Evolutionary conservation across 345 rosid species (phyloP).

Genomic region (Theobroma cacao): DNA sequence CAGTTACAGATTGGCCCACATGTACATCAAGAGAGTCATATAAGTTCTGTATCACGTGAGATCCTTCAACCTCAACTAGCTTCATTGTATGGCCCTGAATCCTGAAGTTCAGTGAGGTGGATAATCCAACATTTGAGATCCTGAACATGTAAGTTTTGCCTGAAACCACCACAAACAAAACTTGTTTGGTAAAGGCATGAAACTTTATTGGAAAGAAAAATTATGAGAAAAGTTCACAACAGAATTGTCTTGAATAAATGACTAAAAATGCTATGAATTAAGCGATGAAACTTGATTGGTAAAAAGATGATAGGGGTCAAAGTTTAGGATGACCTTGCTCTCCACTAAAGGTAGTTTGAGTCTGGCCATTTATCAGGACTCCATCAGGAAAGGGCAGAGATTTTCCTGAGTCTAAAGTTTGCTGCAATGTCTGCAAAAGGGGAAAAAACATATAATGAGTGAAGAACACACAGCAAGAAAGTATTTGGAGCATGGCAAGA

Average conservation of each 20-base stretch:
- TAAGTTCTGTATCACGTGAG: conserved; percentile 64
- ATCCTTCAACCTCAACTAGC: conserved; percentile 91
- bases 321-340: conserved; percentile 48
- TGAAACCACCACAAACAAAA: conserved; percentile 25
- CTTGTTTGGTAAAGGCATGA: neutral
- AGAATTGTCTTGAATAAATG: neutral
- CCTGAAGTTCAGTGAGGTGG: conserved; percentile 73
- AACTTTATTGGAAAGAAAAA: neutral
- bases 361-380: conserved; percentile 61
- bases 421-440: conserved; percentile 44
- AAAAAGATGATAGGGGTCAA: neutral
- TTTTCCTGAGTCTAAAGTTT: conserved; percentile 63
- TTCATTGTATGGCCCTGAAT: conserved; percentile 78
- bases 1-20: conserved; percentile 80
- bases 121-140: conserved; percentile 78
- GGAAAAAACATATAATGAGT: neutral
- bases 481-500: neutral
- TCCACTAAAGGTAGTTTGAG: conserved; percentile 44
- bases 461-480: neutral
- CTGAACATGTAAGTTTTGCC: conserved; percentile 88
- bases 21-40: conserved; percentile 89
- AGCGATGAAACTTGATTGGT: neutral
- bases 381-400: conserved; percentile 67
- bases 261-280: neutral
- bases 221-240: neutral